Base-by-base conservation (phyloP, 2,329 filamentous ascomycete species). In the Arthrobotrys sphaeroides region DNA sequence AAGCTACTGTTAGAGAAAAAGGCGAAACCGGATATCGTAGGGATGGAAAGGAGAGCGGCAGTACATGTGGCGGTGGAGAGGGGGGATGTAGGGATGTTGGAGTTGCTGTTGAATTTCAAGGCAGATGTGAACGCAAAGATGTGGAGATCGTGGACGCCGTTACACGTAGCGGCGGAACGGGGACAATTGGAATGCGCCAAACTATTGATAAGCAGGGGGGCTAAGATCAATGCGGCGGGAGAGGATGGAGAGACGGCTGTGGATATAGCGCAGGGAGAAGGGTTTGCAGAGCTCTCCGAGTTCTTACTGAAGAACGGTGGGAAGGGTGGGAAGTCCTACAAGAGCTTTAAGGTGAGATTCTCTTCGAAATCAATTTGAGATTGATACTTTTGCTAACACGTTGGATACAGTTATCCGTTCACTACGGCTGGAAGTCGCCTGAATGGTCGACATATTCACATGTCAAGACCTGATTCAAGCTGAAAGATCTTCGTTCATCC, bases 41-140 rank as follows among this genome's bases (percentile, higher is more conserved):
- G 36, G 9, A 68, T 74, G 70, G 70, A 74, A 28, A 62, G 70
- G 20, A 67, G 55, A n/a, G 36, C 62, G 13, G 43, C 38, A 9
- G 33, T 74, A 4, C 70, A 74, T 43, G 28, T 68, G 13, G 70
- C 70, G 1, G 57, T 68, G 13, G 62, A 74, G 22, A 74, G 59
- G 49, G 55, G 62, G 2, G 70, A 74, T 43, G 9, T 62, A 18
- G 18, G 57, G 18, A 64, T 68, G 70, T 42, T 74, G 18, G 53
- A 74, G 31, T 40, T 74, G n/a, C 24, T 74, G 26, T 28, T 74
- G 13, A 47, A 64, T 33, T 61, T 62, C 28, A 62, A 64, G 28
- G 70, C 70, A n/a, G 70, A 68, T 42, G 70, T 68, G 1, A 74
- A 74, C 20, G 70, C 70, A 16, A 74, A 74, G 47, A 74, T 68